These are phyloP conservation scores for Hypoxylon lienhwacheense DNA, from an alignment of 495 filamentous ascomycete species.

Conservation along the genomic window DNA sequence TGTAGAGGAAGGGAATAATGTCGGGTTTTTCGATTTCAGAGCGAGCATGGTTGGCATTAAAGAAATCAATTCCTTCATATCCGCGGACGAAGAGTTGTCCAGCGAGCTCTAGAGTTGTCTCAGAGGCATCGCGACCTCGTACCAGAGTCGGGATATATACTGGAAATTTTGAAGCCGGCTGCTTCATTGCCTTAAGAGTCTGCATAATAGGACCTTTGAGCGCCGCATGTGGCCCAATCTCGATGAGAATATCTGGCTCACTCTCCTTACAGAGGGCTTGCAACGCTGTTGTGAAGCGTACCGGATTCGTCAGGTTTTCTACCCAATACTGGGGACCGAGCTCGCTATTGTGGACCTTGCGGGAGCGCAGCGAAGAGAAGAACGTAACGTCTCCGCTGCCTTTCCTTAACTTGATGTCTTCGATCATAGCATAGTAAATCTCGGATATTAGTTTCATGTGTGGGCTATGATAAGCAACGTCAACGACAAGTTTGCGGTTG, in stretches of 20 bases:
- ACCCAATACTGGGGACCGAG: constrained; percentile 52
- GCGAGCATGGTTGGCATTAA: constrained; percentile 40
- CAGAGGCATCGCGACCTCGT: constrained; percentile 43
- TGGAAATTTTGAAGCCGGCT: constrained; percentile 38
- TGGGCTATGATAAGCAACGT: constrained; percentile 65
- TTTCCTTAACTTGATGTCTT: constrained; percentile 37
- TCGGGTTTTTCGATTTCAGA: constrained; percentile 46
- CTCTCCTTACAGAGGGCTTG: constrained; percentile 37
- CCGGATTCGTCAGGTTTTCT: constrained; percentile 46
- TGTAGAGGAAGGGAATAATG: constrained; percentile 46
- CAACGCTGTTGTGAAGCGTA: constrained; percentile 46
- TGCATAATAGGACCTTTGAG: constrained; percentile 61
- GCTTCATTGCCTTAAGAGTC: constrained; percentile 48
- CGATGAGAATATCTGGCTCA: constrained; percentile 52
- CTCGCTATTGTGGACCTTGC: constrained; percentile 37
- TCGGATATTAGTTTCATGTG: constrained; percentile 59
- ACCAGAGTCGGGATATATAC: constrained; percentile 46
- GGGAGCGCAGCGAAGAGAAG: constrained; percentile 43
- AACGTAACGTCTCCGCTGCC: constrained; percentile 43
- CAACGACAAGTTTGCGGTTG: constrained; percentile 57
- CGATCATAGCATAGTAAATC: constrained; percentile 42
- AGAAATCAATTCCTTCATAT: constrained; percentile 44
- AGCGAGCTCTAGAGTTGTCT: constrained; percentile 41
- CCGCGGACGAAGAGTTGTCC: constrained; percentile 47
- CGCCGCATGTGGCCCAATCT: constrained; percentile 65